Conservation (phyloP, 257 asterid genomes). For the Cynanchum wilfordii region DNA sequence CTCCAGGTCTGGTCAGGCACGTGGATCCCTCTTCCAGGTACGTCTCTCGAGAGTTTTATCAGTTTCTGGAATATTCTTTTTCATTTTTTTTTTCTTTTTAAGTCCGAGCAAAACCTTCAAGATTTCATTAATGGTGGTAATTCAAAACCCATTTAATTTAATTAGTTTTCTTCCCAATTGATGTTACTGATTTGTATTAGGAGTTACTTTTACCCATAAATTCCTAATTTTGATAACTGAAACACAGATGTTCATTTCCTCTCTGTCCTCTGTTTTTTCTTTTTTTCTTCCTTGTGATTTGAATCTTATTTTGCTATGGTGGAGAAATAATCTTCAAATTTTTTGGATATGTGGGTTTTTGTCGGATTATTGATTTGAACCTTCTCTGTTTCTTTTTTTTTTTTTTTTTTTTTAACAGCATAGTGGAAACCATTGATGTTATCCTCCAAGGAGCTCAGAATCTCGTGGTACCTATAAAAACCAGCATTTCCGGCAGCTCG, state of each 20-base stretch:
- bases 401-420: conserved; percentile 35
- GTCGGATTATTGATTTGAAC: neutral
- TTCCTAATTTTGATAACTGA: neutral
- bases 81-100: neutral
- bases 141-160: neutral
- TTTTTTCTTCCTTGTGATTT: too few species aligned
- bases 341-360: neutral
- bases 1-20: conserved; percentile 43
- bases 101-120: neutral
- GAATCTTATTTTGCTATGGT: too few species aligned
- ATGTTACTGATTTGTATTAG: neutral
- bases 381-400: neutral
- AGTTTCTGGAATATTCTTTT: conserved; percentile 8
- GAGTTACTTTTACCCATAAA: neutral
- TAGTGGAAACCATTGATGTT: conserved; percentile 70
- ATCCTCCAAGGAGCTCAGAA: conserved; percentile 68
- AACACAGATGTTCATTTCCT: neutral
- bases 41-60: neutral
- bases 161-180: neutral
- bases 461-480: conserved; percentile 37
- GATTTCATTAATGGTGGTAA: conserved; percentile 3
- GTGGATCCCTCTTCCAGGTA: conserved; percentile 71
- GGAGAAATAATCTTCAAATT: too few species aligned
- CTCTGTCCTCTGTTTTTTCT: too few species aligned
- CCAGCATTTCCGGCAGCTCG: conserved; percentile 19